Conservation (phyloP, 2,329 filamentous ascomycete species). For the Magnaporthiopsis poae region DNA sequence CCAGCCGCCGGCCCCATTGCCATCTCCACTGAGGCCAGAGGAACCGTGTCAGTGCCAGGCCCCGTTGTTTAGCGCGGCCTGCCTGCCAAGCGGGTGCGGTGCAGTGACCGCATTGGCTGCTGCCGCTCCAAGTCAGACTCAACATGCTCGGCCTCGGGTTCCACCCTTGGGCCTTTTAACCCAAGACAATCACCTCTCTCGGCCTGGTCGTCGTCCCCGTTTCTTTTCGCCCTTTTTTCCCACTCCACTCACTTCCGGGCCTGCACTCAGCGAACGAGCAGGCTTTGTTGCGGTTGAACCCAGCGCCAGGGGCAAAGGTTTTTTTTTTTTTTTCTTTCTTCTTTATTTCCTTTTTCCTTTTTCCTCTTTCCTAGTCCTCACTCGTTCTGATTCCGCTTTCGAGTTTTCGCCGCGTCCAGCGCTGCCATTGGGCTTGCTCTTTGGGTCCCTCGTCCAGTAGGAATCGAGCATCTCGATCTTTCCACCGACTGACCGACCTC, state of each 20-base stretch:
- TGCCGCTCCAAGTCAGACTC: background rate
- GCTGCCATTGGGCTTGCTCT: background rate
- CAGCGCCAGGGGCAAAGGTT: background rate
- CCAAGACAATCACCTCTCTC: background rate
- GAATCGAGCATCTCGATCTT: background rate
- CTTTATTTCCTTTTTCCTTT: constrained; percentile 5
- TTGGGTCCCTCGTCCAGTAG: background rate
- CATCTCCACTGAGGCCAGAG: background rate
- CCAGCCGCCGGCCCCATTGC: background rate
- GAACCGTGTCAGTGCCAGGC: background rate
- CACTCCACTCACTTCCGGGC: background rate
- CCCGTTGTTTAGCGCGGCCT: background rate
- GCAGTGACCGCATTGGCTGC: background rate
- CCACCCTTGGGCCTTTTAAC: background rate
- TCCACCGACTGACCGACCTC: background rate
- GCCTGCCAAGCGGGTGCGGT: too few relatives aligned
- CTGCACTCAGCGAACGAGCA: background rate
- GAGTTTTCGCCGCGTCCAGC: background rate
- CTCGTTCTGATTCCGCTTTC: background rate
- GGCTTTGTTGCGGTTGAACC: background rate
- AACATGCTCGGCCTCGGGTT: background rate
- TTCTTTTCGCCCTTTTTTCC: background rate
- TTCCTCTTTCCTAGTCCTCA: constrained; percentile 4
- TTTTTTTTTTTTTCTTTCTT: constrained; percentile 5
- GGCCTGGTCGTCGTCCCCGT: background rate